Evolutionary conservation across 768 basidiomycete species (phyloP).

Genomic region (Clitopilus hobsonii): DNA sequence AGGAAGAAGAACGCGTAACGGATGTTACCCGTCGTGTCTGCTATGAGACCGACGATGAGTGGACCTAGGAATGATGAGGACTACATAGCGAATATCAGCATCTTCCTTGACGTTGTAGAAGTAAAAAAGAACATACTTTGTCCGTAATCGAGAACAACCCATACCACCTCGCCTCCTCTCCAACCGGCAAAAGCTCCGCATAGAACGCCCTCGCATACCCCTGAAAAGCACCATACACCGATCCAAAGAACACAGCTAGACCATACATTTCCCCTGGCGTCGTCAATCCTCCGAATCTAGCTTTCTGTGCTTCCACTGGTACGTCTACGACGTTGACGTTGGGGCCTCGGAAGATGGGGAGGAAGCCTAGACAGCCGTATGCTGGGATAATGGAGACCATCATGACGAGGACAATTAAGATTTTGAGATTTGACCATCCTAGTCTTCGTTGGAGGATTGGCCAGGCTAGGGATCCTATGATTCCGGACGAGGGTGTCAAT

Average conservation of each 20-base stretch:
- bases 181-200: conserved; percentile 79
- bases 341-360: conserved; percentile 48
- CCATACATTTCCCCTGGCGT: conserved; percentile 83
- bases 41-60: conserved; percentile 80
- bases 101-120: conserved; percentile 6
- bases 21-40: conserved; percentile 88
- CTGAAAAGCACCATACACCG: conserved; percentile 88
- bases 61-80: conserved; percentile 93
- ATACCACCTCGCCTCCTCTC: conserved; percentile 89
- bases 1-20: conserved; percentile 90
- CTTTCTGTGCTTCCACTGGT: neutral
- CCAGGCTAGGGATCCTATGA: conserved; percentile 80
- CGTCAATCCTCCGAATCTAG: conserved; percentile 68
- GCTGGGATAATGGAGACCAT: conserved; percentile 64
- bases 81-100: conserved; percentile 28
- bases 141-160: conserved; percentile 88
- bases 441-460: conserved; percentile 65
- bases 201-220: conserved; percentile 85
- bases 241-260: conserved; percentile 78
- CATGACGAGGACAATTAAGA: conserved; percentile 64
- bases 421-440: conserved; percentile 60
- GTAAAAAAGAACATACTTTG: conserved; percentile 44
- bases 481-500: conserved; percentile 73
- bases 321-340: conserved; percentile 12
- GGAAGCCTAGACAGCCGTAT: conserved; percentile 82